Evolutionary conservation across 345 rosid genomes (phyloP).

Genomic region (Triadica sebifera): DNA sequence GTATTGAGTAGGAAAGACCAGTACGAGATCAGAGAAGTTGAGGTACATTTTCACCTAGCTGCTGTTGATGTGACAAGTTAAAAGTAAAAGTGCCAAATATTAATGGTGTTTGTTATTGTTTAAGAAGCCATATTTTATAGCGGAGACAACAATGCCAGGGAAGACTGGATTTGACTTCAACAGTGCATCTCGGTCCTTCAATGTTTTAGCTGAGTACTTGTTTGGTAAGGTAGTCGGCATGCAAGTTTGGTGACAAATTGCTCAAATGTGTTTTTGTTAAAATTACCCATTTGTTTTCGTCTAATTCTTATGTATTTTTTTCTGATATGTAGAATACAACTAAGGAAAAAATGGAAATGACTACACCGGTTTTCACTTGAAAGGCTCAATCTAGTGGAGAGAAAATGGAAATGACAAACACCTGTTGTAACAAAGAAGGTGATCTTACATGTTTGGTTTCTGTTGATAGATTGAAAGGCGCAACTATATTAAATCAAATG

Average conservation of each 20-base stretch:
- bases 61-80: background rate
- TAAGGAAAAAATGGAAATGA: slow-evolving; percentile 84
- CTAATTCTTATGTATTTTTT: slow-evolving; percentile 16
- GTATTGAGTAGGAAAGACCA: slow-evolving; percentile 51
- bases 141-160: slow-evolving; percentile 84
- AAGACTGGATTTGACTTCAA: slow-evolving; percentile 67
- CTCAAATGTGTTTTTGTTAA: background rate
- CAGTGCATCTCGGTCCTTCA: slow-evolving; percentile 76
- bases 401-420: slow-evolving; percentile 88
- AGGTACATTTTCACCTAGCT: slow-evolving; percentile 40
- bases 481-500: background rate
- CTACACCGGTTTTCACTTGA: slow-evolving; percentile 78
- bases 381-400: slow-evolving; percentile 61
- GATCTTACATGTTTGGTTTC: slow-evolving; percentile 14
- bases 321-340: slow-evolving; percentile 57
- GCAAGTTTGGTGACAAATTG: background rate
- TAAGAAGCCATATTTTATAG: slow-evolving; percentile 68
- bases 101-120: slow-evolving; percentile 4
- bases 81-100: background rate
- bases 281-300: background rate
- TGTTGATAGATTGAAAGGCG: background rate
- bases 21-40: slow-evolving; percentile 83
- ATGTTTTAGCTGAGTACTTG: slow-evolving; percentile 84
- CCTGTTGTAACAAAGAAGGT: slow-evolving; percentile 86
- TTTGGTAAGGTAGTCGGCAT: slow-evolving; percentile 77